A percentile compares a stretch with the other conserved stretches of the same genome.
phyloP scores from a whole-genome alignment of 164 flowering plant genomes.

The Vitis cinerea region DNA sequence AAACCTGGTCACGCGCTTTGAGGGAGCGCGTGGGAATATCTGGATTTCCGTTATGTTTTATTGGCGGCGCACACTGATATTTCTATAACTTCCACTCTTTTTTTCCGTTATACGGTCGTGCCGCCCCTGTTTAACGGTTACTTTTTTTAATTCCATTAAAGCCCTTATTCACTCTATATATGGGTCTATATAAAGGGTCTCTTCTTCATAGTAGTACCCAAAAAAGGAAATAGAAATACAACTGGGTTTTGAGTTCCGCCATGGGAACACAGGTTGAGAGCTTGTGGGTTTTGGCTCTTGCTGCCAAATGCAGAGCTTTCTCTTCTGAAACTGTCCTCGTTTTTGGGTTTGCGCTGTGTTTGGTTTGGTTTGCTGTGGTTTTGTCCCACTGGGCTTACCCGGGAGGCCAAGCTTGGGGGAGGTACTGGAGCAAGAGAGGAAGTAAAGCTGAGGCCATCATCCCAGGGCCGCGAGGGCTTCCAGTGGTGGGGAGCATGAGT shows the following conservation, averaged over 20 bases:
- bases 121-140: neutral
- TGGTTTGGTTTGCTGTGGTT: slow-evolving; percentile 23
- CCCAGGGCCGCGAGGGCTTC: slow-evolving; percentile 53
- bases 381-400: slow-evolving; percentile 41
- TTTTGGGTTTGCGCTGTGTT: slow-evolving; percentile 6
- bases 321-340: slow-evolving; percentile 12
- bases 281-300: slow-evolving; percentile 40
- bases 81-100: neutral
- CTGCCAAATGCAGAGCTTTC: slow-evolving; percentile 32
- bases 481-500: slow-evolving; percentile 24
- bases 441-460: slow-evolving; percentile 19
- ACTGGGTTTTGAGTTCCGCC: neutral
- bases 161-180: neutral
- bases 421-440: slow-evolving; percentile 9
- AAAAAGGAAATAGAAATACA: slow-evolving; percentile 8
- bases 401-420: slow-evolving; percentile 76
- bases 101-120: slow-evolving; percentile 2
- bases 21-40: neutral
- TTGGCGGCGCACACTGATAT: slow-evolving; percentile 12
- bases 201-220: slow-evolving; percentile 5
- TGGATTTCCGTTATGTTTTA: neutral
- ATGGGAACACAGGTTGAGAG: slow-evolving; percentile 31
- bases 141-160: neutral
- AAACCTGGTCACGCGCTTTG: too few species aligned
- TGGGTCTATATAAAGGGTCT: slow-evolving; percentile 8